Conservation (phyloP, 805 yeast genomes). For the Danielozyma ontarioensis region DNA sequence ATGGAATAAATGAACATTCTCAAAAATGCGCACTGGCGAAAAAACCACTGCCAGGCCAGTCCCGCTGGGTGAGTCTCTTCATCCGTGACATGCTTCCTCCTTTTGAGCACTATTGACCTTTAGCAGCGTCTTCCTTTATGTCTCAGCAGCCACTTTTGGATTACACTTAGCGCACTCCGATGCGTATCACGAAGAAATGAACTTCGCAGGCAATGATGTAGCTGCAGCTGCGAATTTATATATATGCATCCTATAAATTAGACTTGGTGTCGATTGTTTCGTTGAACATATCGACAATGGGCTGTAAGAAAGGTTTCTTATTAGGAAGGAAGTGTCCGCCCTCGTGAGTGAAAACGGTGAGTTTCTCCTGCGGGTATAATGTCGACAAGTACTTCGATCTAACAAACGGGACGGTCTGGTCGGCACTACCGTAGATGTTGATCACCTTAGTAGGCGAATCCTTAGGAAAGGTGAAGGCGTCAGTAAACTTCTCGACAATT, state of each 20-base stretch:
- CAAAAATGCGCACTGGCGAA: not conserved
- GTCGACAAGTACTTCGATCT: slow-evolving; percentile 21
- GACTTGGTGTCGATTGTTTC: slow-evolving; percentile 8
- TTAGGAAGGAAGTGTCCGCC: slow-evolving; percentile 37
- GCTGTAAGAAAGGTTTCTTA: slow-evolving; percentile 14
- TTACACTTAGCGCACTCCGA: too few species aligned
- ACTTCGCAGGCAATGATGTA: too few species aligned
- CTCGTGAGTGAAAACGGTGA: slow-evolving; percentile 20
- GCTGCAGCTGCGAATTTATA: too few species aligned
- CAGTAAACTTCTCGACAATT: slow-evolving; percentile 13
- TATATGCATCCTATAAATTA: slow-evolving; percentile 4
- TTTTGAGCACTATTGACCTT: slow-evolving; percentile 19
- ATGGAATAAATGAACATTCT: too few species aligned
- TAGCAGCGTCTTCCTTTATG: slow-evolving; percentile 2
- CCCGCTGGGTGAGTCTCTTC: slow-evolving; percentile 1
- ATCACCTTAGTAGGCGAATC: slow-evolving; percentile 19
- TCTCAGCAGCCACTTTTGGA: slow-evolving; percentile 4
- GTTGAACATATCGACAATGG: slow-evolving; percentile 12
- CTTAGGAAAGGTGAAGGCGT: slow-evolving; percentile 13
- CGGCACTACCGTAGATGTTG: slow-evolving; percentile 26
- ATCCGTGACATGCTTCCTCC: slow-evolving; percentile 5
- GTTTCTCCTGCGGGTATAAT: slow-evolving; percentile 10
- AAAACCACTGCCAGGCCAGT: not conserved
- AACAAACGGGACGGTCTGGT: slow-evolving; percentile 27
- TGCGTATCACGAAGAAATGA: too few species aligned